Evolutionary conservation across 345 rosid species (phyloP).

Genomic region (Moricandia moricandioides): DNA sequence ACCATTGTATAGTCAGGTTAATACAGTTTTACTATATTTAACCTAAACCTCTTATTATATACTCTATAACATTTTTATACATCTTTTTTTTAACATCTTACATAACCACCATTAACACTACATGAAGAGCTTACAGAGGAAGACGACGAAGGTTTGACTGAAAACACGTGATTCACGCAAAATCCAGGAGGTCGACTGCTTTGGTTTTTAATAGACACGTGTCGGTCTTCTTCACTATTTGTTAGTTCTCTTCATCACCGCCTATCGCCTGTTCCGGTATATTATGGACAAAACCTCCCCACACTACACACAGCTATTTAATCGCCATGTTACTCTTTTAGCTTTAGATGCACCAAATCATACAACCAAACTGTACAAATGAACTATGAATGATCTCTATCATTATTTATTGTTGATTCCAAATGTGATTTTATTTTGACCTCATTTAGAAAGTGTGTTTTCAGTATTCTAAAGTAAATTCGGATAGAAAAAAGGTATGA

Average conservation of each 20-base stretch:
- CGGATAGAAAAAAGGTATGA: not conserved
- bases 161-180: not conserved
- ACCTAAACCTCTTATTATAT: not conserved
- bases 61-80: not conserved
- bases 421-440: not conserved
- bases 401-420: slow-evolving; percentile 16
- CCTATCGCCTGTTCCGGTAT: slow-evolving; percentile 20
- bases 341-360: not conserved
- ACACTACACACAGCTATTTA: not conserved
- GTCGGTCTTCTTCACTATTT: not conserved
- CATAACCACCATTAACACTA: not conserved
- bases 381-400: slow-evolving; percentile 11
- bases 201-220: slow-evolving; percentile 3
- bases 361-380: slow-evolving; percentile 1
- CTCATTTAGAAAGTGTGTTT: not conserved
- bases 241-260: not conserved
- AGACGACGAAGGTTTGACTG: not conserved
- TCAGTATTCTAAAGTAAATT: not conserved
- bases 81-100: not conserved
- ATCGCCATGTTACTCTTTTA: slow-evolving; percentile 19
- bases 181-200: not conserved
- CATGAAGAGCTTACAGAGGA: not conserved
- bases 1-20: not conserved
- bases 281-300: not conserved
- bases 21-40: not conserved